These are phyloP conservation scores for Oryza glaberrima DNA, from an alignment of 176 grass and related monocot species.

Conservation along the genomic window DNA sequence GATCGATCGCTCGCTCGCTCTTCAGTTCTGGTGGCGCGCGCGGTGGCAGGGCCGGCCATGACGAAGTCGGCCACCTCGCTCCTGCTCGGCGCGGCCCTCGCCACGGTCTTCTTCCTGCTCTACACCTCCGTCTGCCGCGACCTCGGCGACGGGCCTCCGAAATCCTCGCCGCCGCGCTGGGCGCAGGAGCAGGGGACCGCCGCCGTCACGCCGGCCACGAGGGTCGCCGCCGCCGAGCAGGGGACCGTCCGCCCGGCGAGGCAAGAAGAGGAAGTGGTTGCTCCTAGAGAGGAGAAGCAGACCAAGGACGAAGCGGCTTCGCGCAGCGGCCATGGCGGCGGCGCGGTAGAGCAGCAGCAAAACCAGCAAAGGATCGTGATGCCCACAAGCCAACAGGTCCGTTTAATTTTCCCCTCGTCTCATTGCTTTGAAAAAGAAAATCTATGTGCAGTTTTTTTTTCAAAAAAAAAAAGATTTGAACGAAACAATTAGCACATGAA, in stretches of 20 bases:
- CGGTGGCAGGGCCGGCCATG: neutral
- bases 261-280: neutral
- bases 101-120: slow-evolving; percentile 59
- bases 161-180: neutral
- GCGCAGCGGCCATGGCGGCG: neutral
- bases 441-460: neutral
- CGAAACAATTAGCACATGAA: neutral
- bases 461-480: neutral
- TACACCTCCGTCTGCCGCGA: slow-evolving; percentile 52
- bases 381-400: slow-evolving; percentile 1
- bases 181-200: neutral
- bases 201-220: too few relatives aligned
- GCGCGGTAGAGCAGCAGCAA: neutral
- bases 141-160: neutral
- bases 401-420: neutral
- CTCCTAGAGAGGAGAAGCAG: neutral
- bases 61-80: slow-evolving; percentile 53
- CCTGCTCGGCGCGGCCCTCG: slow-evolving; percentile 61
- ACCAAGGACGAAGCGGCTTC: neutral
- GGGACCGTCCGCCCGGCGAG: neutral
- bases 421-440: neutral
- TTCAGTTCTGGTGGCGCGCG: neutral
- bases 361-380: slow-evolving; percentile 30
- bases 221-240: neutral
- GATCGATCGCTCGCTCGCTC: too few relatives aligned